Percentiles rank a stretch among this genome's conserved stretches.
Evolutionary conservation across 1,284 basidiomycete genomes (phyloP).

Genomic region (Heterobasidion annosum): DNA sequence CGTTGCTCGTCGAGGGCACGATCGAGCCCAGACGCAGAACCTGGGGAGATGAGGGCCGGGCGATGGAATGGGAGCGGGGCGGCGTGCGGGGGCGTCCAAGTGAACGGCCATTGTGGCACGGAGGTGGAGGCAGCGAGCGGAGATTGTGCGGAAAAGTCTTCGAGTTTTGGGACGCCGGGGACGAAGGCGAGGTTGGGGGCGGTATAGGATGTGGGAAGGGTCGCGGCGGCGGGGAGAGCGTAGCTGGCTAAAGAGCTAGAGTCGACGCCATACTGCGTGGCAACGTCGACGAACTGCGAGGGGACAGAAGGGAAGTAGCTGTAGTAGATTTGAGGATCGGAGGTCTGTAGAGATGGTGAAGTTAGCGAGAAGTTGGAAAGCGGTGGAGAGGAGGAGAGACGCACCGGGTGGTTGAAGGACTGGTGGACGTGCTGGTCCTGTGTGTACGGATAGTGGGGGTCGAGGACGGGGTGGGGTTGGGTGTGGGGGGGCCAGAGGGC

Average conservation of each 20-base stretch:
- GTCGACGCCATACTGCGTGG: background rate
- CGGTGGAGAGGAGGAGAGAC: background rate
- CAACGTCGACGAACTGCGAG: background rate
- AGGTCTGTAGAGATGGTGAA: background rate
- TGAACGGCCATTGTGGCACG: background rate
- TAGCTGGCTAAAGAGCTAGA: too few relatives aligned
- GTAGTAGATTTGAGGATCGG: background rate
- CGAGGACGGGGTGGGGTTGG: background rate
- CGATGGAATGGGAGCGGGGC: background rate
- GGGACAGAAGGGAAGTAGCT: background rate
- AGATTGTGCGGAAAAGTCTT: background rate
- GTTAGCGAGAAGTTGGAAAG: background rate
- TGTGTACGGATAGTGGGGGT: background rate
- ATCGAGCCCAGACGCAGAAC: conserved; percentile 7
- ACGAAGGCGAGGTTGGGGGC: background rate
- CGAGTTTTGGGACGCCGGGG: background rate
- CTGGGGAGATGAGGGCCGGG: background rate
- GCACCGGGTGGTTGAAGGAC: background rate
- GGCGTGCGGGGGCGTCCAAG: background rate
- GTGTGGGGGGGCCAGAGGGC: background rate
- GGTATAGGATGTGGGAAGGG: too few relatives aligned
- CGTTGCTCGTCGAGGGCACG: conserved; percentile 8
- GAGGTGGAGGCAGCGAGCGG: background rate
- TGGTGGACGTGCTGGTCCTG: background rate
- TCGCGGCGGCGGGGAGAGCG: too few relatives aligned